A percentile compares a stretch with the other conserved stretches of the same genome.
Evolutionary conservation across 2,329 filamentous ascomycete species (phyloP).

Genomic region (Ophiostoma triangulosporum): DNA sequence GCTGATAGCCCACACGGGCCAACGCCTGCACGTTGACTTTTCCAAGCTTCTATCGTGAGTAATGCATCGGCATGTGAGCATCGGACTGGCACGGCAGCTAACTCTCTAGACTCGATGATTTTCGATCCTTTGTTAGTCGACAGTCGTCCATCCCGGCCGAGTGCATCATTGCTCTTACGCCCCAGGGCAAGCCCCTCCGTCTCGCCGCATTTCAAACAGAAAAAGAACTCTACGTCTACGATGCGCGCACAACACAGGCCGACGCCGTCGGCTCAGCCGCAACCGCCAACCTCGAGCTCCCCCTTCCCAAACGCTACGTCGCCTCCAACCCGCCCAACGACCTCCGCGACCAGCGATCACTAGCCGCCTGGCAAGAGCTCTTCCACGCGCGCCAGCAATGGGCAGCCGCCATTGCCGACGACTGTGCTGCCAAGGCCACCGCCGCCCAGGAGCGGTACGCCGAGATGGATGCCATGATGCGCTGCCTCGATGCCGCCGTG

Average conservation of each 20-base stretch:
- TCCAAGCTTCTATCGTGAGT: conserved; percentile 61
- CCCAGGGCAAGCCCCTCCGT: conserved; percentile 72
- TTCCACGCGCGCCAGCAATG: conserved; percentile 72
- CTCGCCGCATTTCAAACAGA: conserved; percentile 67
- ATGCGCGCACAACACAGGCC: conserved; percentile 58
- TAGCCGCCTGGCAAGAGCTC: conserved; percentile 78
- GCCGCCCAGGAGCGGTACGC: conserved; percentile 51
- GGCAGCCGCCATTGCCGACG: conserved; percentile 57
- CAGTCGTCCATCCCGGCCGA: conserved; percentile 60
- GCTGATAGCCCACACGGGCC: conserved; percentile 85
- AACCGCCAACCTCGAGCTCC: conserved; percentile 31
- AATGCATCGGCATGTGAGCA: too few relatives aligned
- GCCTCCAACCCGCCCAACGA: conserved; percentile 64
- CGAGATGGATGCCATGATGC: conserved; percentile 64
- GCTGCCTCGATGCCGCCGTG: conserved; percentile 71
- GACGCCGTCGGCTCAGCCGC: conserved; percentile 32
- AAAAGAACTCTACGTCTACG: conserved; percentile 86
- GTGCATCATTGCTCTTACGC: conserved; percentile 77
- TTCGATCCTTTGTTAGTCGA: conserved; percentile 67
- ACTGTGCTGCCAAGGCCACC: conserved; percentile 52
- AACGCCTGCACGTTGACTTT: conserved; percentile 67
- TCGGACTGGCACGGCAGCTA: too few relatives aligned
- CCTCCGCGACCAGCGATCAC: conserved; percentile 63
- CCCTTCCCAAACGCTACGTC: conserved; percentile 40
- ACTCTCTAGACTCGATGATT: conserved; percentile 56